A percentile compares a stretch with the other conserved stretches of the same genome.
Evolutionary conservation across 371 early-diverging fungal species (phyloP).

Genomic region (Apophysomyces elegans): DNA sequence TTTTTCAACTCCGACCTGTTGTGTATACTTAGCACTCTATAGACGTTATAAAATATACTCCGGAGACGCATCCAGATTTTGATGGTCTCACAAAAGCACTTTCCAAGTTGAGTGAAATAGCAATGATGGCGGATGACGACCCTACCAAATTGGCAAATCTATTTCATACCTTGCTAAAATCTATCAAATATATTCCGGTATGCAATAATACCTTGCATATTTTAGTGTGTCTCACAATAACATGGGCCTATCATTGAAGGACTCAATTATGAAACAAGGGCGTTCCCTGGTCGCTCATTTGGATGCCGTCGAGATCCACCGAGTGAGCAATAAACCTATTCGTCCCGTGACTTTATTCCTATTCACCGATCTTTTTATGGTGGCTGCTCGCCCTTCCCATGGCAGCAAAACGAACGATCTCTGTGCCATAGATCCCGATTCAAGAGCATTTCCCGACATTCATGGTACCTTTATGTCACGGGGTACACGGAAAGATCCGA

Average conservation of each 20-base stretch:
- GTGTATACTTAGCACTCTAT: not conserved
- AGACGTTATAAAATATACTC: conserved; percentile 43
- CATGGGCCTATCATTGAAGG: conserved; percentile 27
- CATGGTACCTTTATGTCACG: conserved; percentile 12
- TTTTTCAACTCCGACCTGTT: not conserved
- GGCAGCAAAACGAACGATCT: conserved; percentile 26
- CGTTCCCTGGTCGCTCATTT: conserved; percentile 41
- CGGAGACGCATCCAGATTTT: conserved; percentile 39
- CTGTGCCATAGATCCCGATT: conserved; percentile 25
- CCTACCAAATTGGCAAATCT: conserved; percentile 47
- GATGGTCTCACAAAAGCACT: conserved; percentile 34
- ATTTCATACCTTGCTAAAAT: conserved; percentile 40
- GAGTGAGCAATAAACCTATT: conserved; percentile 27
- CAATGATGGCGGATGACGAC: conserved; percentile 49
- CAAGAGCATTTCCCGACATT: conserved; percentile 7
- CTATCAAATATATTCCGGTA: conserved; percentile 50
- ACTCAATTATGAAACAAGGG: conserved; percentile 43
- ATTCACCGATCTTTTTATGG: conserved; percentile 49
- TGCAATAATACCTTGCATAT: not conserved
- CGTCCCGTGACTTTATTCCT: conserved; percentile 48
- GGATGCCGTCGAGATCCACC: conserved; percentile 49
- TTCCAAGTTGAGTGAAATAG: conserved; percentile 39
- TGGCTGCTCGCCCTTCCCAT: conserved; percentile 45
- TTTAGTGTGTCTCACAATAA: conserved; percentile 2
- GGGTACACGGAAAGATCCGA: conserved; percentile 21